Evolutionary conservation across 1,284 basidiomycete genomes (phyloP).

Genomic region (Pyrrhoderma noxium): DNA sequence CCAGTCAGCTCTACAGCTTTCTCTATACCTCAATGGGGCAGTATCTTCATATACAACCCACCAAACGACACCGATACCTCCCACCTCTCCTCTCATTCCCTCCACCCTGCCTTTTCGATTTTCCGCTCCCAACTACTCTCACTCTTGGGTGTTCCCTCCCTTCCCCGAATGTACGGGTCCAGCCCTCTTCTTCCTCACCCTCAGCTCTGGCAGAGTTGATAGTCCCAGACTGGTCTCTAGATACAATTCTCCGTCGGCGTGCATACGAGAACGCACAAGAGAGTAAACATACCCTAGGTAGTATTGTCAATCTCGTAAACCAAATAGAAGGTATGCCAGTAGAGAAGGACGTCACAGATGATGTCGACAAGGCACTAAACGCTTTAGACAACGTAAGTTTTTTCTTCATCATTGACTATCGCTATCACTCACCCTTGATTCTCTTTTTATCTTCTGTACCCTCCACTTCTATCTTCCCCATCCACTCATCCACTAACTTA

Average conservation of each 20-base stretch:
- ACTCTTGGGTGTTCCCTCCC: conserved; percentile 69
- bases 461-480: neutral
- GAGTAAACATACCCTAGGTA: conserved; percentile 67
- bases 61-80: conserved; percentile 18
- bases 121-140: conserved; percentile 73
- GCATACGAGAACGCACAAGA: conserved; percentile 62
- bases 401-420: conserved; percentile 4
- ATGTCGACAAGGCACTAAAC: conserved; percentile 62
- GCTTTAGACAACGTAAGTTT: conserved; percentile 62
- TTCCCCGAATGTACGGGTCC: conserved; percentile 35
- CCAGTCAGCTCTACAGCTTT: conserved; percentile 59
- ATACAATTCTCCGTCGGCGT: conserved; percentile 68
- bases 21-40: conserved; percentile 93
- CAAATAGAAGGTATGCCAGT: conserved; percentile 91
- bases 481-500: conserved; percentile 9
- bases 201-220: too few relatives aligned
- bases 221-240: conserved; percentile 63
- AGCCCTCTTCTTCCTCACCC: conserved; percentile 25
- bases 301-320: conserved; percentile 75
- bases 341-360: conserved; percentile 62
- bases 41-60: conserved; percentile 74
- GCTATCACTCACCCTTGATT: neutral
- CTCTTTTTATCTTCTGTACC: conserved; percentile 21
- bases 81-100: conserved; percentile 35
- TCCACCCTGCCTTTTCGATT: conserved; percentile 55